Evolutionary conservation across 2,329 filamentous ascomycete genomes (phyloP), one percentile per base, ranked within the genome.

Genomic region (Colletotrichum lini): DNA sequence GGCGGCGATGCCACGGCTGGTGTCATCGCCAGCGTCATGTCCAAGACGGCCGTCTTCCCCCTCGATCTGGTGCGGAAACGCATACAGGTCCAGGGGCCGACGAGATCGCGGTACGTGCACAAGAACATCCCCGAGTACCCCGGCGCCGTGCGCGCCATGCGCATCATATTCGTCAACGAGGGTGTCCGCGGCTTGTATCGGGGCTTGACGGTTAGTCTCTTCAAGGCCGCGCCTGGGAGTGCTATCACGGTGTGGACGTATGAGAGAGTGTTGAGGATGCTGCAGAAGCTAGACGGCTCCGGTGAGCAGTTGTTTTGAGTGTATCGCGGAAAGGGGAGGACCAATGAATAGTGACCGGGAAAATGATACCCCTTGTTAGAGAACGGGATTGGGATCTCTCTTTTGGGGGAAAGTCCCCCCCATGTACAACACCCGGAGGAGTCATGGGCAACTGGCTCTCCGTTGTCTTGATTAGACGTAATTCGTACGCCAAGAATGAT

Each of bases 201-300:
- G 65, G 96, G 96, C 0, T 83, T 99, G 79, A 92, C 92, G 1
- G 95, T 98, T 67, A 96, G 95, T 80, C 83, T 99, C 78, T 80
- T 98, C 75, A 99, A 99, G 85, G 94, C 96, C 42, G 96, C 96
- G 26, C 96, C 96, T n/a, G 91, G 94, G 38, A 96, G 94, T 80
- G 94, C 95, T 8, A 90, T 98, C 42, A 98, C 95, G 0, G 94
- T 98, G 86, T 98, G 95, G 94, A 97, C 94, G 2, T 98, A 98
- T 81, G 95, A 98, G 84, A 86, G 92, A 77, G 89, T 89, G 21
- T 84, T 98, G 83, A 88, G 85, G 61, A 75, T 90, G 26, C 83
- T 96, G 72, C 83, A 86, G 42, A 76, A 76, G 21, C 72, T 82
- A 53, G 81, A 83, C 3, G 73, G 79, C 4, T 50, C 65, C n/a